Conservation (phyloP, 2,329 filamentous ascomycete species). For the Alternaria incomplexa region DNA sequence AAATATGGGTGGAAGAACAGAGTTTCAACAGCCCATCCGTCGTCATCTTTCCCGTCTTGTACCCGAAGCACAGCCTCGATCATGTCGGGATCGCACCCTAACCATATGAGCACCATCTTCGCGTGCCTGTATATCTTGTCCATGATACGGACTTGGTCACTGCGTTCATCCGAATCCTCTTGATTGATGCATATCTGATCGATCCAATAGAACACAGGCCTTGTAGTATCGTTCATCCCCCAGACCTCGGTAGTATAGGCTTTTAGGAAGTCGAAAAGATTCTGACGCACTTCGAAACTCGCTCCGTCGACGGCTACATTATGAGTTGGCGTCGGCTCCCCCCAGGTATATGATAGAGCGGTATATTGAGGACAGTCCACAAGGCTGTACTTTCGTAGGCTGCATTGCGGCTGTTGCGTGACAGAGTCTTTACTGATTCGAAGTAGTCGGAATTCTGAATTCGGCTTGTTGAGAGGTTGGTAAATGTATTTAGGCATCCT, state of each 20-base stretch:
- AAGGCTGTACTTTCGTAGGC: neutral
- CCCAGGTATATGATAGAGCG: neutral
- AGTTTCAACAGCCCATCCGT: neutral
- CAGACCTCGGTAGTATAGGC: fast-evolving
- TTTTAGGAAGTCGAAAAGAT: neutral
- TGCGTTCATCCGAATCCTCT: neutral
- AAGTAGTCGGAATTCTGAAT: neutral
- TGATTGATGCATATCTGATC: neutral
- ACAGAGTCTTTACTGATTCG: neutral
- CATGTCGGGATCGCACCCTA: neutral
- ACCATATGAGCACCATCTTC: neutral
- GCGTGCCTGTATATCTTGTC: neutral
- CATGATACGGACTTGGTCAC: neutral
- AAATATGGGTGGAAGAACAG: neutral
- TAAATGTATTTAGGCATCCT: neutral
- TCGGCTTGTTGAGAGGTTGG: neutral
- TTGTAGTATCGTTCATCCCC: fast-evolving
- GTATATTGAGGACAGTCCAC: neutral
- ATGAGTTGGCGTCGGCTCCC: neutral
- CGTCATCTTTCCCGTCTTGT: neutral
- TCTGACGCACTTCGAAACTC: fast-evolving
- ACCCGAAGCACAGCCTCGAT: neutral
- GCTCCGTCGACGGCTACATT: neutral
- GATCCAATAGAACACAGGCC: neutral
- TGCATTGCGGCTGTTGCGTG: neutral